phyloP scores from a whole-genome alignment of 805 yeast genomes.

The Cyberlindnera maritima region DNA sequence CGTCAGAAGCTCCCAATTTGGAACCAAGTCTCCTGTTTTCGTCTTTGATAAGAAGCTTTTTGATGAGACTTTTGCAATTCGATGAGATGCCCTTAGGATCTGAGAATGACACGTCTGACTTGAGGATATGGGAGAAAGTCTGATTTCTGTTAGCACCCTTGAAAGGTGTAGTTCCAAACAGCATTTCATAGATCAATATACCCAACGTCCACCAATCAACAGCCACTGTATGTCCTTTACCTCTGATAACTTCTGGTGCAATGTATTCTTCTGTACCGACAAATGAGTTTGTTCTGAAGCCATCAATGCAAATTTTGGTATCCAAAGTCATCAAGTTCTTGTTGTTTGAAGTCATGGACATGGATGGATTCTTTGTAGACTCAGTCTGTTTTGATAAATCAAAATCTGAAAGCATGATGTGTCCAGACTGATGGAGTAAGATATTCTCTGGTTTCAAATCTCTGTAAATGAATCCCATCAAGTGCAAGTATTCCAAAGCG shows the following conservation, averaged over 20 bases:
- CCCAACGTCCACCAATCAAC: constrained; percentile 99
- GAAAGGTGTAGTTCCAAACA: constrained; percentile 94
- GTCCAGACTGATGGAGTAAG: constrained; percentile 92
- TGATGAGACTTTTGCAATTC: constrained; percentile 73
- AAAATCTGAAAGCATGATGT: constrained; percentile 95
- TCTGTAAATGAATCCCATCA: constrained; percentile 96
- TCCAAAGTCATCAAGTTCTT: constrained; percentile 66
- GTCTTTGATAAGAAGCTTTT: constrained; percentile 82
- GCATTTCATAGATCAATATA: constrained; percentile 88
- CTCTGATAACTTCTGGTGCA: constrained; percentile 97
- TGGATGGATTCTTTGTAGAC: constrained; percentile 71
- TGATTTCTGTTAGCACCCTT: constrained; percentile 87
- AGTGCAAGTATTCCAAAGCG: constrained; percentile 90
- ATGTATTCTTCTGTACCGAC: constrained; percentile 99
- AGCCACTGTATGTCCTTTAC: constrained; percentile 96
- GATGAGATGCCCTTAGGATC: constrained; percentile 67
- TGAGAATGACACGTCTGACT: constrained; percentile 77
- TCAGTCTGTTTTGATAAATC: constrained; percentile 90
- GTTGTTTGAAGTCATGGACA: constrained; percentile 33
- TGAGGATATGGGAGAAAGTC: constrained; percentile 85
- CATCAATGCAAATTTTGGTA: constrained; percentile 93
- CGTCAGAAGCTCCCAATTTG: constrained; percentile 91
- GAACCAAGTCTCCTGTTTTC: constrained; percentile 89
- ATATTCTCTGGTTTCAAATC: constrained; percentile 97
- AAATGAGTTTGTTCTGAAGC: constrained; percentile 94